Base-by-base conservation (phyloP, 2,329 filamentous ascomycete species). In the Sporothrix mexicana region DNA sequence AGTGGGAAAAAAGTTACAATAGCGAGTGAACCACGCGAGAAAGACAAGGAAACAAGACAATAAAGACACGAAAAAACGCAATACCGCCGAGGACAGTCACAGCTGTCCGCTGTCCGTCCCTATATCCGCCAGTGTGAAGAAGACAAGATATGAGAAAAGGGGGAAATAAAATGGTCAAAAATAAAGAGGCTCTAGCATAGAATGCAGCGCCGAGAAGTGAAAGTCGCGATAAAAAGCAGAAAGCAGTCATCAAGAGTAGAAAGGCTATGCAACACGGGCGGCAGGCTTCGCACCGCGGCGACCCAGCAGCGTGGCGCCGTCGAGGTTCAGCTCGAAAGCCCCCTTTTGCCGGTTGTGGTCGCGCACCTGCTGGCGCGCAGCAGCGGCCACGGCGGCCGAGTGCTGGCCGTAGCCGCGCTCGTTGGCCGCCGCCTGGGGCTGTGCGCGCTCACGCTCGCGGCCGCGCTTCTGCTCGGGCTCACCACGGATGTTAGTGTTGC, bases 281-380 rank as follows among this genome's bases (percentile, higher is more conserved):
- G 85, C 81, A 61, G 87, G 81, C 77, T 90, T 89, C 77, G 87
- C 85, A 25, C 84, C 85, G 73, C 89, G 83, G 77, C 95, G 89
- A 45, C 95, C 95, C 4, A 99, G 85, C 69, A 99, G 83, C 1
- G 95, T 98, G 0, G 96, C 93, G 72, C 96, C 96, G 76, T 97
- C 94, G 51, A 99, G 84, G 79, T 90, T 98, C 64, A 99, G 87
- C 82, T 99, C 96, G 77, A 99, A 99, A 0, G 92, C 90, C 45
- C 93, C 94, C 81, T 91, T 93, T 77, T 92, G 90, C 75, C 86
- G 87, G 73, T 89, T 87, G 45, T 88, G 85, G 61, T 91, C 89
- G 55, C 86, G 83, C 5, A 96, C 93, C 79, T 94, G 93, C 78
- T 93, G 90, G 77, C 92, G 91, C 3, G 94, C 95, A 0, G 95